Conservation (phyloP, 257 asterid species). For the Nicotiana tabacum region DNA sequence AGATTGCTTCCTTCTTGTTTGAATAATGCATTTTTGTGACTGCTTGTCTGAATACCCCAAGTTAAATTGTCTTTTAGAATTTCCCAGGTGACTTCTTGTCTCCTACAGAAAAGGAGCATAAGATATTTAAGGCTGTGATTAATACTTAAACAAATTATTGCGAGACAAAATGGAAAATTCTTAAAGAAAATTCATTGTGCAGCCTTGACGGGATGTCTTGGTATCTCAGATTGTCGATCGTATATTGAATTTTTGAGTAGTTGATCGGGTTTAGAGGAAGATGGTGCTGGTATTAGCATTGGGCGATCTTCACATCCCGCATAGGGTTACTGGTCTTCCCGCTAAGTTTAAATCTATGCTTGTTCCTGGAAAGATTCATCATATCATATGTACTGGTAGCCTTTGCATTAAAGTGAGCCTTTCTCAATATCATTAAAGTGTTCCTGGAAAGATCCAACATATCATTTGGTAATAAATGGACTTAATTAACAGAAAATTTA, state of each 20-base stretch:
- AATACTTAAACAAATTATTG: not conserved
- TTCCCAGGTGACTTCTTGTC: not conserved
- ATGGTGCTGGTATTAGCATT: constrained; percentile 94
- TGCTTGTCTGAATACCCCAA: no score
- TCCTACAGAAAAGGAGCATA: not conserved
- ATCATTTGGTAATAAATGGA: no score
- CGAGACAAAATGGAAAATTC: not conserved
- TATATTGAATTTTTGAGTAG: constrained; percentile 6
- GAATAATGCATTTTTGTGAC: no score
- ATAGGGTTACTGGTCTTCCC: constrained; percentile 88
- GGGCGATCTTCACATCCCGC: constrained; percentile 93
- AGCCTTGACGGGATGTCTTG: not conserved
- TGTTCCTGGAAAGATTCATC: constrained; percentile 97
- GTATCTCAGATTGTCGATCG: constrained; percentile 16
- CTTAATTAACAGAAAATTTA: no score
- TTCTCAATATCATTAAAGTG: not conserved
- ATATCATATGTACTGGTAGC: constrained; percentile 80
- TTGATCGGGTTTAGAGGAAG: constrained; percentile 7
- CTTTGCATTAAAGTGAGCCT: constrained; percentile 65
- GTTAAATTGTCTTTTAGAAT: no score
- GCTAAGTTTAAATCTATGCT: constrained; percentile 95
- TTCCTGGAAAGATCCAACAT: no score
- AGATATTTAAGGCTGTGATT: not conserved
- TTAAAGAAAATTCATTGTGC: no score
- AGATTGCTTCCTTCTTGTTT: no score